A percentile compares a stretch with the other conserved stretches of the same genome.
These are phyloP conservation scores for Erythrobasidium yunnanense DNA, from an alignment of 768 basidiomycete genomes.

Conservation along the genomic window DNA sequence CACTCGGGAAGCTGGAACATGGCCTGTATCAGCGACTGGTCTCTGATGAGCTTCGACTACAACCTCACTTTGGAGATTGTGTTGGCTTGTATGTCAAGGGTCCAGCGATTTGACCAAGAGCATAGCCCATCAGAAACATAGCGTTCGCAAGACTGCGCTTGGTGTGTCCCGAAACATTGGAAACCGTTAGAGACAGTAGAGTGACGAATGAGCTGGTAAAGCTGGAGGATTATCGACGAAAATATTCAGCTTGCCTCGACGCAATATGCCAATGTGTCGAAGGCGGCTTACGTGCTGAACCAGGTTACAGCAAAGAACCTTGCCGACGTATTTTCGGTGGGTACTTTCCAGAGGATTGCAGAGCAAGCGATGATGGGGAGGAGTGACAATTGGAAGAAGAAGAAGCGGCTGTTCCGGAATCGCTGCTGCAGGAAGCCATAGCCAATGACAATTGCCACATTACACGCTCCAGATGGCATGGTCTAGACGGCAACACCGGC, in stretches of 20 bases:
- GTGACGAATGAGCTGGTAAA: not conserved
- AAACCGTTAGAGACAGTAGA: not conserved
- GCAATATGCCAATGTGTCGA: not conserved
- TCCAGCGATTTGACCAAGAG: not conserved
- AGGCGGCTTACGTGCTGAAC: not conserved
- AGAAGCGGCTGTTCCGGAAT: conserved; percentile 2
- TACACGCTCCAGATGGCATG: not conserved
- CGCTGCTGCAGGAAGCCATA: not conserved
- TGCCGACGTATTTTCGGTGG: not conserved
- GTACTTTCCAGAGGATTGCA: conserved; percentile 1
- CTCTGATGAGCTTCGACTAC: not conserved
- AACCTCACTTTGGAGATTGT: conserved; percentile 1
- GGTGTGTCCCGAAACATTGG: conserved; percentile 19
- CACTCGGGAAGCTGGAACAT: not conserved
- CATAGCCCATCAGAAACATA: conserved; percentile 13
- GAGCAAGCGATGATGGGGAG: conserved; percentile 7
- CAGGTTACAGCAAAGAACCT: conserved; percentile 1
- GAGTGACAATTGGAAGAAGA: not conserved
- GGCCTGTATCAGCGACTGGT: not conserved
- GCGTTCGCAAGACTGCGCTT: conserved; percentile 7
- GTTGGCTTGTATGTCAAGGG: conserved; percentile 7
- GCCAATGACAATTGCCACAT: conserved; percentile 1
- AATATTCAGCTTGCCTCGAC: not conserved
- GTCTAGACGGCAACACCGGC: not conserved
- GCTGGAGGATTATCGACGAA: too few species aligned